phyloP scores from a whole-genome alignment of 1,284 basidiomycete species.

The Inonotus obliquus region DNA sequence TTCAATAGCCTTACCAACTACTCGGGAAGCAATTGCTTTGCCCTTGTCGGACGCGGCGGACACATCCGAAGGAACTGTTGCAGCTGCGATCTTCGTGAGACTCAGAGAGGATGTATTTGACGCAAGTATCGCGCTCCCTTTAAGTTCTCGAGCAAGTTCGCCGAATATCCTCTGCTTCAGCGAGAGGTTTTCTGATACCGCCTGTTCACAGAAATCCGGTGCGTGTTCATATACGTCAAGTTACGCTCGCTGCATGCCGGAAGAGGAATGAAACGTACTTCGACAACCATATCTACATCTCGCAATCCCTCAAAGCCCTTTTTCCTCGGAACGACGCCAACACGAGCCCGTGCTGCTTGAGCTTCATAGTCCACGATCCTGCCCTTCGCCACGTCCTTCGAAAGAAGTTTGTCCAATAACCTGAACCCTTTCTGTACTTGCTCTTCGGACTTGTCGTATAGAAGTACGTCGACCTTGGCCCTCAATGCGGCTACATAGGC shows the following conservation, averaged over 20 bases:
- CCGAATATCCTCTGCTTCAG: slow-evolving; percentile 82
- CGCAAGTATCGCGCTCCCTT: slow-evolving; percentile 78
- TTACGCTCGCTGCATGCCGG: not conserved
- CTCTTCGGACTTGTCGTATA: slow-evolving; percentile 63
- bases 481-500: slow-evolving; percentile 79
- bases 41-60: slow-evolving; percentile 58
- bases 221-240: not conserved
- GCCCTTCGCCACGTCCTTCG: slow-evolving; percentile 86
- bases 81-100: slow-evolving; percentile 88
- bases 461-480: slow-evolving; percentile 71
- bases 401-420: slow-evolving; percentile 77
- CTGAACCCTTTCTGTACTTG: slow-evolving; percentile 69
- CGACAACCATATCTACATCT: slow-evolving; percentile 87
- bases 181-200: slow-evolving; percentile 82
- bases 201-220: slow-evolving; percentile 43
- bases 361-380: slow-evolving; percentile 73
- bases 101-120: slow-evolving; percentile 94
- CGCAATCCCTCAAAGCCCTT: slow-evolving; percentile 51
- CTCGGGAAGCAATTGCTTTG: slow-evolving; percentile 57
- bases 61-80: slow-evolving; percentile 56
- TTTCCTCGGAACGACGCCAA: slow-evolving; percentile 48
- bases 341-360: slow-evolving; percentile 64
- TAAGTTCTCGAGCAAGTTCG: slow-evolving; percentile 62
- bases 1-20: slow-evolving; percentile 57
- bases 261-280: slow-evolving; percentile 46